Evolutionary conservation across 1,284 basidiomycete species (phyloP).

Genomic region (Testicularia cyperi): DNA sequence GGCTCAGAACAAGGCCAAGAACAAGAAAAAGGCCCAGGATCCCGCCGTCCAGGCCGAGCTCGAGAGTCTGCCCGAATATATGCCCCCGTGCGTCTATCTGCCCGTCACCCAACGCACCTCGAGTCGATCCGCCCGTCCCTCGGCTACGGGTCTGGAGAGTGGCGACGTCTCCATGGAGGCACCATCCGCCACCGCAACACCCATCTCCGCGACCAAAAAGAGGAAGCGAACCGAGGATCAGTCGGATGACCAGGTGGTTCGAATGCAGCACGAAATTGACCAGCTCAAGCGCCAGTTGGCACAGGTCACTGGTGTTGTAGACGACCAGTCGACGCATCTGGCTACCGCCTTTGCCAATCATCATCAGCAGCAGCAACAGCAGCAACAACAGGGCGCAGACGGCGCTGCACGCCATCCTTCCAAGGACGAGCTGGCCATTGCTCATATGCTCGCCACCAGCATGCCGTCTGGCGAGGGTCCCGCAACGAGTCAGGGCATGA

Average conservation of each 20-base stretch:
- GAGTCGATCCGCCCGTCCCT: slow-evolving; percentile 20
- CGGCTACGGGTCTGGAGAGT: slow-evolving; percentile 15
- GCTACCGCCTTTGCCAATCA: not conserved
- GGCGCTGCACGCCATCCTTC: slow-evolving; percentile 26
- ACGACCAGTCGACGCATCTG: slow-evolving; percentile 6
- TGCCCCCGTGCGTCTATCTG: slow-evolving; percentile 40
- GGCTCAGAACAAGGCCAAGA: slow-evolving; percentile 42
- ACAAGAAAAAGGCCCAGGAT: slow-evolving; percentile 35
- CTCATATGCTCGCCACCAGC: slow-evolving; percentile 47
- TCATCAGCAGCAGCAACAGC: slow-evolving; percentile 9
- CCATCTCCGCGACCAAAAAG: slow-evolving; percentile 22
- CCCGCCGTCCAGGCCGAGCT: slow-evolving; percentile 30
- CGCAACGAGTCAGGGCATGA: slow-evolving; percentile 11
- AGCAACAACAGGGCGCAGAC: slow-evolving; percentile 14
- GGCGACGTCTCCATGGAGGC: not conserved
- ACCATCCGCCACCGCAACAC: slow-evolving; percentile 2
- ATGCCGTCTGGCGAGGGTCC: slow-evolving; percentile 47
- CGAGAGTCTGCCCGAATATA: slow-evolving; percentile 32
- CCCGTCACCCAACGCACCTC: slow-evolving; percentile 34
- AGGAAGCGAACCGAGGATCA: slow-evolving; percentile 32
- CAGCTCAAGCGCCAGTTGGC: slow-evolving; percentile 34
- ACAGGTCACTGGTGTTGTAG: slow-evolving; percentile 34
- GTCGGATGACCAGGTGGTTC: slow-evolving; percentile 22
- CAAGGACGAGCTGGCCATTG: slow-evolving; percentile 49
- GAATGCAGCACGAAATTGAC: slow-evolving; percentile 33